Base-by-base conservation (phyloP, 495 filamentous ascomycete genomes). In the Penicillium desertorum region DNA sequence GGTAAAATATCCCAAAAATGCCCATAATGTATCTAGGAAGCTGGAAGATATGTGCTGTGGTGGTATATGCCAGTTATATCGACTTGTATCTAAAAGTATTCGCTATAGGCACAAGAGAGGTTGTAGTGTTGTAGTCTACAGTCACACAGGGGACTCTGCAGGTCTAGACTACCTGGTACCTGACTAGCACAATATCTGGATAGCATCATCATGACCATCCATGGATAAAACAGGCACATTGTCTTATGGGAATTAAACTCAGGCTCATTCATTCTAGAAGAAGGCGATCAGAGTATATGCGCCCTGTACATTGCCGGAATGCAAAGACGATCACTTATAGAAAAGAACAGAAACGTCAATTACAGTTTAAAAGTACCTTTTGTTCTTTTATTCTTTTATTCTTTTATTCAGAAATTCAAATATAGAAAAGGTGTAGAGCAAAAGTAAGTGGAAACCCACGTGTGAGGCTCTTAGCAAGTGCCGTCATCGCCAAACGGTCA, bases 401-500 rank as follows among this genome's bases (percentile, higher is more conserved):
- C 36, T 39, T 39, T 17, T 6, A 39, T 6, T n/a, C 60, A 36
- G 45, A 54, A 47, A 37, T 49, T 39, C 20, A 46, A 17, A 17
- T 37, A 51, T 36, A 29, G 22, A 48, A 34, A 27, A 41, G 20
- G 27, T 45, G 41, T 11, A 43, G 43, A 52, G 43, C n/a, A 39
- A 42, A 29, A 45, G 46, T 36, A 36, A 41, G 46, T 39, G 37
- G 36, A 39, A 39, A 56, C 42, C 51, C 53, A 27, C 37, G 25
- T 48, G 27, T 60, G 45, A 54, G 51, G 51, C 57, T 60, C 51
- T 45, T 16, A 25, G 17, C 47, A 58, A 55, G 64, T 68, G 65
- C 62, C 65, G 60, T 68, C 65, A 68, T 68, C 56, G 63, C 50
- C 45, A 50, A 55, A 57, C 58, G 60, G 59, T 34, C 62, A 48